Evolutionary conservation across 2,329 filamentous ascomycete species (phyloP), one percentile per base, ranked within the genome.

Genomic region (Colletotrichum orchidophilum): DNA sequence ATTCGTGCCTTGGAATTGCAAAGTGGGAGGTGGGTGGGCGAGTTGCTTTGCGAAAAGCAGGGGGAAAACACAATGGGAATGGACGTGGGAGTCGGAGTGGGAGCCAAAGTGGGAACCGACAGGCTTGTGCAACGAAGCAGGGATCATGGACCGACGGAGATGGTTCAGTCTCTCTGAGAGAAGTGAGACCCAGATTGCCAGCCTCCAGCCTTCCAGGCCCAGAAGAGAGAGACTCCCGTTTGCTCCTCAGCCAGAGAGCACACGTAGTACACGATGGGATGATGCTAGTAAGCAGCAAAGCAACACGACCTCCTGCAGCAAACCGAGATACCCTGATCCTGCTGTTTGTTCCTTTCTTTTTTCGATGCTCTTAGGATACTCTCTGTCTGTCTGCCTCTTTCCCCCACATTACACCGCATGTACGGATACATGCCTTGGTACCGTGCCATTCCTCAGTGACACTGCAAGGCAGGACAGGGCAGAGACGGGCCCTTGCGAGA

Each of bases 101-200:
- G 59, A 64, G 60, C 70, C 29, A 73, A 50, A 15, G 71, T 73
- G 65, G 72, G 69, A 73, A 70, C 66, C 53, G 58, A 63, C 70
- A 72, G 70, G 70, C 70, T 63, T 69, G 72, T 73, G 62, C 66
- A 59, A 72, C 62, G 57, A 62, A 31, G 54, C 70, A 65, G 21
- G 61, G 70, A 65, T 70, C 35, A 35, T 6, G 50, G 59, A 49
- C 29, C 59, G 54, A 68, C 52, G 57, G 24, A 29, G 29, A 31
- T 62, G 59, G 33, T 26, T 5, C 31, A 9, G 26, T 46, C 26
- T 49, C 24, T 29, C 6, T 53, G 49, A 53, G 21, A 18, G 24
- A 53, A 46, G 18, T 8, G 3, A 18, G 18, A 15, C 21, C 18
- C 18, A 46, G 39, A 15, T 18, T 46, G n/a, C 39, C 18, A 46